Conservation (phyloP, 2,329 filamentous ascomycete species). For the Zasmidium citrigriseum region DNA sequence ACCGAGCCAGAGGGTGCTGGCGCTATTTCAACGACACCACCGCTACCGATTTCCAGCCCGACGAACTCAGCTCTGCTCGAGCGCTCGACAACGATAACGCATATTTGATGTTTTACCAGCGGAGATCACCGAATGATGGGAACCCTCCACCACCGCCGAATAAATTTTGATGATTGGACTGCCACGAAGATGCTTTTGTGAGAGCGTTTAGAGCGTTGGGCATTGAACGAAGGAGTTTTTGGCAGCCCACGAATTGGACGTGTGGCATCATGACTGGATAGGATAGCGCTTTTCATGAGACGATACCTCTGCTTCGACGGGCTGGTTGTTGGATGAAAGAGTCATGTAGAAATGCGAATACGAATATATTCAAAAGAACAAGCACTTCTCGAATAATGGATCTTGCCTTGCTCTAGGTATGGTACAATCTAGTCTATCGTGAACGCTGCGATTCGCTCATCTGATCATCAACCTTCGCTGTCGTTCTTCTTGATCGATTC, state of each 20-base stretch:
- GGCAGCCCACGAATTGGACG: not conserved
- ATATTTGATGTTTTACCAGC: slow-evolving; percentile 64
- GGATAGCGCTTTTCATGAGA: not conserved
- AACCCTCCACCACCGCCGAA: not conserved
- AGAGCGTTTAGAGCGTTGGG: slow-evolving; percentile 1
- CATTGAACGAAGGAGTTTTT: not conserved
- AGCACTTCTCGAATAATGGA: not conserved
- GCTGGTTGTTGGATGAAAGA: not conserved
- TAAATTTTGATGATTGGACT: not conserved
- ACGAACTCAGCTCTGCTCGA: slow-evolving; percentile 41
- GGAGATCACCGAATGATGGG: slow-evolving; percentile 16
- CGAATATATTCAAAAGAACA: not conserved
- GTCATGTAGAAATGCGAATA: not conserved
- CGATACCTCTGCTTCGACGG: not conserved
- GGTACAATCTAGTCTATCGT: not conserved
- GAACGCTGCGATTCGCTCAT: not conserved
- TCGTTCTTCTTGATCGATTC: not conserved
- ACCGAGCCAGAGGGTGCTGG: slow-evolving; percentile 57
- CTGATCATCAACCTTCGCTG: not conserved
- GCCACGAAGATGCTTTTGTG: not conserved
- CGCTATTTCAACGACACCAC: slow-evolving; percentile 62
- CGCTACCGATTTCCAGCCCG: slow-evolving; percentile 59
- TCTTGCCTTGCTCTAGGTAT: not conserved
- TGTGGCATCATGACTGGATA: not conserved
- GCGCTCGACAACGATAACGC: slow-evolving; percentile 62